Base-by-base conservation (phyloP, 1,139 yeast genomes). In the Candida albicans region DNA sequence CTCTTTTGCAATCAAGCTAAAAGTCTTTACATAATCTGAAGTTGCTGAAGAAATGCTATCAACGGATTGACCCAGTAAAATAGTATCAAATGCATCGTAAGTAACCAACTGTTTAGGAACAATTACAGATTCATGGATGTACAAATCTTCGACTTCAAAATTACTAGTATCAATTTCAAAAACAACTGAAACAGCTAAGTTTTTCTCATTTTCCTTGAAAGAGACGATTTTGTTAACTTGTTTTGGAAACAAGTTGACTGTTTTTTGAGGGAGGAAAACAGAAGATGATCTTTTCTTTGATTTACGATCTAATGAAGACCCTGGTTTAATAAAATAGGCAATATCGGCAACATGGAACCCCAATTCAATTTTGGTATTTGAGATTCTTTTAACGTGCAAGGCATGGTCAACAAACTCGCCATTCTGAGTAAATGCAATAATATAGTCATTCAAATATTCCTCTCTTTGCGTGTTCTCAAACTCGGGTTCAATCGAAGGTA, bases 201-300 rank as follows among this genome's bases (percentile, higher is more conserved):
- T 76, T 47, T 74, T 71, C 47, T 77, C 78, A 48, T 79, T 82
- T 43, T 79, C 83, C 37, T 75, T 71, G 57, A 93, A 84, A 1
- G 90, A 81, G 38, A 87, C 71, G 31, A 73, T 52, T 10, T 79
- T 76, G 51, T 81, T 82, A 39, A 89, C 74, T 38, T 75, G 74
- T 31, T 70, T 70, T 1, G 98, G 97, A 52, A 87, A 77, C 56
- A 93, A 72, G 50, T 85, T 81, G 11, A 78, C 77, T 18, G 74
- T 66, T 52, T 83, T 84, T 59, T 91, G 96, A n/a, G 95, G 95
- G 64, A 93, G 77, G 59, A 84, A 86, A 6, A 93, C 98, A 11
- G 96, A 83, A 2, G 93, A 82, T 2, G 95, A 89, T 61, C 98
- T 80, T 68, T 89, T 90, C 64, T 89, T 87, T 2, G 96, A 87